These are phyloP conservation scores for Zarea fungicola DNA, from an alignment of 2,329 filamentous ascomycete genomes.

Conservation along the genomic window DNA sequence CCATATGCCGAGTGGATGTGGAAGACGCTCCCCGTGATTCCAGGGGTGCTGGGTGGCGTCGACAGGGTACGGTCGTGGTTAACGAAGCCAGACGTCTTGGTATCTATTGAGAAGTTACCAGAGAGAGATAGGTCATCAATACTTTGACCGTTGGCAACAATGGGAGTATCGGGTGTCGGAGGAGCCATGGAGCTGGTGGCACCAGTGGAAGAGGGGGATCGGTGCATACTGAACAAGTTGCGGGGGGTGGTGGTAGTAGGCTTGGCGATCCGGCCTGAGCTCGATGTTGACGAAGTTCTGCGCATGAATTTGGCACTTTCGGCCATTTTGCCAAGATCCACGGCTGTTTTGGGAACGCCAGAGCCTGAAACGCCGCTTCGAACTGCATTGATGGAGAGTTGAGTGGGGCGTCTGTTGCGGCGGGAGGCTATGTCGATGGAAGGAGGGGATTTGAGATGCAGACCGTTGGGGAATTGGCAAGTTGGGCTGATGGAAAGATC, in stretches of 20 bases:
- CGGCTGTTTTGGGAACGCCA: constrained; percentile 39
- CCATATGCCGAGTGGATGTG: constrained; percentile 35
- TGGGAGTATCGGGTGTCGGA: constrained; percentile 45
- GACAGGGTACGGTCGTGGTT: constrained; percentile 41
- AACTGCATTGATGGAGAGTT: constrained; percentile 41
- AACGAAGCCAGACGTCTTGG: constrained; percentile 26
- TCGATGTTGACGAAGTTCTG: constrained; percentile 48
- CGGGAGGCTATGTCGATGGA: constrained; percentile 50
- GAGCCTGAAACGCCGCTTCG: constrained; percentile 35
- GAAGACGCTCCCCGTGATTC: constrained; percentile 38
- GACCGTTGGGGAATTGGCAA: constrained; percentile 11
- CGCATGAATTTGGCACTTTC: constrained; percentile 47
- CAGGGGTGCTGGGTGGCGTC: constrained; percentile 50
- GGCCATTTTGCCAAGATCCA: constrained; percentile 40
- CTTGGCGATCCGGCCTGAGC: constrained; percentile 32
- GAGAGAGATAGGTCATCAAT: constrained; percentile 36
- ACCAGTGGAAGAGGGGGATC: constrained; percentile 36
- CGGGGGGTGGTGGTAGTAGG: constrained; percentile 24
- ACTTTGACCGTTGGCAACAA: constrained; percentile 33
- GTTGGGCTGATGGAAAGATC: constrained; percentile 10
- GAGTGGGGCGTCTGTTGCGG: constrained; percentile 40
- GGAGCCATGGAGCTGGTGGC: constrained; percentile 40
- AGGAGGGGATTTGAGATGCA: constrained; percentile 43
- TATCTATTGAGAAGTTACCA: constrained; percentile 26
- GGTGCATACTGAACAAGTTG: constrained; percentile 37